Conservation (phyloP, 768 basidiomycete species). For the Glaciozyma martinii region DNA sequence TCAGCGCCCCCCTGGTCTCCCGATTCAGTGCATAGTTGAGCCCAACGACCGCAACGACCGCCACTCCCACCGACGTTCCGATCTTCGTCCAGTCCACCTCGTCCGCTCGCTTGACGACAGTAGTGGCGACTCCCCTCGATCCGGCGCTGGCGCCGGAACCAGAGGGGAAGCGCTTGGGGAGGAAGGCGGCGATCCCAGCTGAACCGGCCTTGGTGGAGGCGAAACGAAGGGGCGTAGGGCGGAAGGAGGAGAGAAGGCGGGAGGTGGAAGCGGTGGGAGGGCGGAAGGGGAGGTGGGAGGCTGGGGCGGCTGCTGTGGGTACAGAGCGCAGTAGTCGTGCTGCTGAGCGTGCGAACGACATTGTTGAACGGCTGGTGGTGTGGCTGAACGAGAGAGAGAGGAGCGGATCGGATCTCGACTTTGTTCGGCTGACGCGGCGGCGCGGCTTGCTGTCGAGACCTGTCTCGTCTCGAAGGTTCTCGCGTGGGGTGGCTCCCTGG, state of each 20-base stretch:
- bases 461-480: too few species aligned
- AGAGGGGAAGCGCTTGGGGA: too few species aligned
- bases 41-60: slow-evolving; percentile 17
- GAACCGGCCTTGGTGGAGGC: background rate
- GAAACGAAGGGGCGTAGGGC: background rate
- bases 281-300: background rate
- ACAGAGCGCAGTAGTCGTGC: background rate
- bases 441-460: too few species aligned
- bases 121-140: background rate
- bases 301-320: background rate
- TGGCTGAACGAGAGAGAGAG: background rate
- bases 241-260: background rate
- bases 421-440: too few species aligned
- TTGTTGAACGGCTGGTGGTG: background rate
- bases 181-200: too few species aligned
- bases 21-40: slow-evolving; percentile 32
- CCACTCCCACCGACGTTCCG: slow-evolving; percentile 19
- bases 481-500: too few species aligned
- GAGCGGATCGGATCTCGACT: background rate
- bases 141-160: background rate
- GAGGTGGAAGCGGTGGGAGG: background rate
- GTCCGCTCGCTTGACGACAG: background rate
- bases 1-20: slow-evolving; percentile 23
- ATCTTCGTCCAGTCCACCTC: slow-evolving; percentile 12
- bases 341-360: background rate